Base-by-base conservation (phyloP, 179 eudicot species). In the Carnegiea gigantea region DNA sequence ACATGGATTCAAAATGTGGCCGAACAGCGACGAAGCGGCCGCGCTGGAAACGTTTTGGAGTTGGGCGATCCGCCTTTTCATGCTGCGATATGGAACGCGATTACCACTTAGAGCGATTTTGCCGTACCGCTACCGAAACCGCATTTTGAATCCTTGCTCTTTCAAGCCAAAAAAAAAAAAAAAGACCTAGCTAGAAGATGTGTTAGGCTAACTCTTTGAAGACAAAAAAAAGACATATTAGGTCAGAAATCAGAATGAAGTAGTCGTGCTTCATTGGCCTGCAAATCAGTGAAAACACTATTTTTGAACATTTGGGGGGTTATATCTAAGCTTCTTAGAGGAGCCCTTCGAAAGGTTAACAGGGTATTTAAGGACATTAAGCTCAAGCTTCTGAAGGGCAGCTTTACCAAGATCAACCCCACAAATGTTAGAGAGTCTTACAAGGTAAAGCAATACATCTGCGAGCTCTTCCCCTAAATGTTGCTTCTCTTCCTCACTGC, bases 391-490 rank as follows among this genome's bases (percentile, higher is more conserved):
- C 23, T 93, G 79, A 54, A 92, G 96, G 44, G 86, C 93, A 82
- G 96, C 96, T 84, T 92, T 84, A 49, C 91, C 90, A 80, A 92
- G 92, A 92, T 92, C 96, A 83, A 92, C 84, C 74, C 90, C 93
- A 80, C 93, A 92, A 20, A 89, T 87, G 54, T 92, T 92, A 84
- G 96, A 91, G 9, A 92, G 90, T 79, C 93, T 91, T 28, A 92
- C 90, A 73, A 92, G 92, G 81, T 92, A 92, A 11, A 92, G 90
- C 75, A 92, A 80, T 70, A 92, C 96, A 83, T 92, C 96, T 70
- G 96, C 89, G 43, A 92, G 88, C 85, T 92, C 96, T 83, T 92
- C 96, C 70, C 96, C 96, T 80, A 92, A 83, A 79, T 92, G 96
- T 18, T 82, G 85, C 80, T 85, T 92, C 82, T 92, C 93, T 78